These are phyloP conservation scores for Papilionanthe hybrid DNA, from an alignment of 116 monocot species.

Conservation along the genomic window DNA sequence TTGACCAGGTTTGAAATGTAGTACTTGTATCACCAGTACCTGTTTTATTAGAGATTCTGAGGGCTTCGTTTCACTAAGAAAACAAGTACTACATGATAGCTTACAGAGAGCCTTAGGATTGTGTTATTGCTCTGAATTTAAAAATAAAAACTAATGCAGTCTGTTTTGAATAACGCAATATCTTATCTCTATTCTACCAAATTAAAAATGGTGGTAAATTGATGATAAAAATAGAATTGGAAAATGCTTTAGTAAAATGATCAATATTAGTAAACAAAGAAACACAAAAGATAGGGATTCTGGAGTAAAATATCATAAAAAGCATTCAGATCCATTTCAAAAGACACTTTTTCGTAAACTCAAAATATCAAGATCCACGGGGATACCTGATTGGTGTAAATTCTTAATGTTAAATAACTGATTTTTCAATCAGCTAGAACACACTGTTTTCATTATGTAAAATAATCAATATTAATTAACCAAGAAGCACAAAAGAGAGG, in stretches of 20 bases:
- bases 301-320: background rate
- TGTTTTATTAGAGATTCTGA: no score
- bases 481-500: background rate
- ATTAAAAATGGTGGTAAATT: background rate
- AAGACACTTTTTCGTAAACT: background rate
- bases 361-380: background rate
- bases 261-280: background rate
- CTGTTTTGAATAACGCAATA: background rate
- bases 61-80: background rate
- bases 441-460: background rate
- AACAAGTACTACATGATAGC: background rate
- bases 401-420: background rate
- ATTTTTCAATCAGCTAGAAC: background rate
- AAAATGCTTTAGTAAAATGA: background rate
- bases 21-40: no score
- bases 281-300: background rate
- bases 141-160: background rate
- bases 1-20: background rate
- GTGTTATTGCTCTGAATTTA: background rate
- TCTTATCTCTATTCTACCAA: background rate
- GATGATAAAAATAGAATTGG: background rate
- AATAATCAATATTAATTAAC: background rate
- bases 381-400: background rate
- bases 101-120: background rate
- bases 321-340: background rate